These are phyloP conservation scores for Bruguiera parviflora DNA, from an alignment of 345 rosid species.

Conservation along the genomic window DNA sequence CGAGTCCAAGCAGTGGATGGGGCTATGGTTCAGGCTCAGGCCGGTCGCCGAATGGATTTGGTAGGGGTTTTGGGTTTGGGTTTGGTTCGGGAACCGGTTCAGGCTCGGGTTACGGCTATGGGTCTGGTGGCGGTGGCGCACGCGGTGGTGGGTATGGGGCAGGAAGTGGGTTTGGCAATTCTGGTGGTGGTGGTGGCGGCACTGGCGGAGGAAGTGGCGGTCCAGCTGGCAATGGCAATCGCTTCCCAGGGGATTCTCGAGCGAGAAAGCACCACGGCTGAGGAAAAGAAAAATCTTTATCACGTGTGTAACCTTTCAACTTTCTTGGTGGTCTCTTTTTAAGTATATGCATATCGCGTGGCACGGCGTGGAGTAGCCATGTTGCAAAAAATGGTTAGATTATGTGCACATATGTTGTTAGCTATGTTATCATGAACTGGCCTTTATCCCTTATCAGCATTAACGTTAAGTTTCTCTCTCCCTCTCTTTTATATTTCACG, in stretches of 20 bases:
- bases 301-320: no score
- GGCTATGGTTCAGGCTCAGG: slow-evolving; percentile 89
- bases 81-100: slow-evolving; percentile 56
- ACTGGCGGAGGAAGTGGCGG: slow-evolving; percentile 30
- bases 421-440: no score
- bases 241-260: neutral
- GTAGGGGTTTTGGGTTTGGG: slow-evolving; percentile 71
- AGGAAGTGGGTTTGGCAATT: slow-evolving; percentile 59
- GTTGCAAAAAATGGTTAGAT: neutral
- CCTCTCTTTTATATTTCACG: no score
- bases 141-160: slow-evolving; percentile 67
- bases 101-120: slow-evolving; percentile 70
- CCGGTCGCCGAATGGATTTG: slow-evolving; percentile 64
- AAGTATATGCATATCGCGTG: neutral
- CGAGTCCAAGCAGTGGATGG: slow-evolving; percentile 68
- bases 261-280: slow-evolving; percentile 28
- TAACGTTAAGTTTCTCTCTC: no score
- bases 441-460: no score
- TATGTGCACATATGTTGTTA: no score
- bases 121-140: slow-evolving; percentile 73
- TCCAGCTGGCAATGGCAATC: slow-evolving; percentile 16
- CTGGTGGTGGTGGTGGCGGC: slow-evolving; percentile 33
- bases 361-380: neutral
- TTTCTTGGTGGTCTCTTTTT: neutral
- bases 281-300: neutral